Percentiles rank a stretch among this genome's conserved stretches.
Evolutionary conservation across 495 filamentous ascomycete species (phyloP).

Genomic region (Tuber borchii): DNA sequence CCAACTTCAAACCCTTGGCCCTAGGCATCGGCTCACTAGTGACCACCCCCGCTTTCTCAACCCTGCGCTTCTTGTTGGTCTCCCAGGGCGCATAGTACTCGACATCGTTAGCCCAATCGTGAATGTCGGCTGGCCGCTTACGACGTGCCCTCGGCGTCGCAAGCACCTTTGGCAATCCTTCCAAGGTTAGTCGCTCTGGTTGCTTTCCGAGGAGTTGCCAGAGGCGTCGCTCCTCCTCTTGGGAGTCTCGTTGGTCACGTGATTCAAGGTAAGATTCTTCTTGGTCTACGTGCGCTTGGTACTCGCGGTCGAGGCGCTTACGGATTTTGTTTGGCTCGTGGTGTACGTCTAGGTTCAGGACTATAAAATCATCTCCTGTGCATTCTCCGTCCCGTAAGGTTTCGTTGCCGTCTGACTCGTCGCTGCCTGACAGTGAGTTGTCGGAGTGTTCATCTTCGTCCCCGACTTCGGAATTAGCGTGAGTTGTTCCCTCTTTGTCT

Average conservation of each 20-base stretch:
- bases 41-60: neutral
- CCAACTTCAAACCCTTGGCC: neutral
- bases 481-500: neutral
- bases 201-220: slow-evolving; percentile 28
- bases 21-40: neutral
- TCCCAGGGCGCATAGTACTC: slow-evolving; percentile 36
- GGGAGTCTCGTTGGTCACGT: slow-evolving; percentile 18
- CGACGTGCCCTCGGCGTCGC: neutral
- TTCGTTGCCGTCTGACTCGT: too few relatives aligned
- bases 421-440: neutral
- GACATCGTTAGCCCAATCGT: slow-evolving; percentile 33
- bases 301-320: neutral
- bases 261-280: slow-evolving; percentile 29
- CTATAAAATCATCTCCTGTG: neutral
- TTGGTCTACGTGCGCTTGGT: slow-evolving; percentile 5
- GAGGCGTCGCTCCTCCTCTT: slow-evolving; percentile 23
- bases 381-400: neutral
- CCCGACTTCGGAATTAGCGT: neutral
- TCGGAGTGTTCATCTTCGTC: slow-evolving; percentile 12
- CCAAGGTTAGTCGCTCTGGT: neutral
- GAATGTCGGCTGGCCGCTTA: slow-evolving; percentile 19
- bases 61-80: slow-evolving; percentile 8
- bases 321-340: neutral
- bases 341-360: neutral
- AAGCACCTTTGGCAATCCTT: neutral